Base-by-base conservation (phyloP, 148 eudicot genomes). In the Dysphania ambrosioides region DNA sequence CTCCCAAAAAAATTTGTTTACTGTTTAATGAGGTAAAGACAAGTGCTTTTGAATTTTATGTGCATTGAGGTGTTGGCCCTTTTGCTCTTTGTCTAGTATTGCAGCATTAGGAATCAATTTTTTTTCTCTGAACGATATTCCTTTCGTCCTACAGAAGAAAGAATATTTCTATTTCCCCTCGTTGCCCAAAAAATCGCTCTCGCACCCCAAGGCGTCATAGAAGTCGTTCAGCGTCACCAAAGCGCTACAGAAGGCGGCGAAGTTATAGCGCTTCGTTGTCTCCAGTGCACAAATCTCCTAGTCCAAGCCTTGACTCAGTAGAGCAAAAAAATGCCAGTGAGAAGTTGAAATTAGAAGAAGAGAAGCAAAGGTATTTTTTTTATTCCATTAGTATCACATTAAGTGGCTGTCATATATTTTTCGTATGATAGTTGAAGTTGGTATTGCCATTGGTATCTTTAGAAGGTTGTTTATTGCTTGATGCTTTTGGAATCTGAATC, bases 321-420 rank as follows among this genome's bases (percentile, higher is more conserved):
- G 97, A 88, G 78, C 83, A 65, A 66, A 87, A 82, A 86, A 88
- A 81, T 80, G 84, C 87, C 24, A 86, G 71, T 82, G 97, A 87
- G 78, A 91, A 85, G 74, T 66, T 88, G 84, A 91, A 81, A 85
- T 87, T 75, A 57, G 98, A 88, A 78, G 97, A 88, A 73, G 93
- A 91, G 81, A 91, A 85, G 81, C 91, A 85, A 84, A 90, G 98
- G 97, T 94, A 91, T 74, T 82, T 41, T 27, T 26, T 26, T 60
- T 9, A n/a, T 70, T 41, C 49, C n/a, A n/a, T n/a, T n/a, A 13
- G 13, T n/a, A n/a, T n/a, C n/a, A n/a, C n/a, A n/a, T n/a, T n/a
- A n/a, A n/a, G n/a, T n/a, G n/a, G n/a, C n/a, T n/a, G n/a, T n/a
- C n/a, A n/a, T n/a, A n/a, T n/a, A n/a, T n/a, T 62, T n/a, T 47